These are phyloP conservation scores for Neoarthrinium moseri DNA, from an alignment of 2,329 filamentous ascomycete species.

Conservation along the genomic window DNA sequence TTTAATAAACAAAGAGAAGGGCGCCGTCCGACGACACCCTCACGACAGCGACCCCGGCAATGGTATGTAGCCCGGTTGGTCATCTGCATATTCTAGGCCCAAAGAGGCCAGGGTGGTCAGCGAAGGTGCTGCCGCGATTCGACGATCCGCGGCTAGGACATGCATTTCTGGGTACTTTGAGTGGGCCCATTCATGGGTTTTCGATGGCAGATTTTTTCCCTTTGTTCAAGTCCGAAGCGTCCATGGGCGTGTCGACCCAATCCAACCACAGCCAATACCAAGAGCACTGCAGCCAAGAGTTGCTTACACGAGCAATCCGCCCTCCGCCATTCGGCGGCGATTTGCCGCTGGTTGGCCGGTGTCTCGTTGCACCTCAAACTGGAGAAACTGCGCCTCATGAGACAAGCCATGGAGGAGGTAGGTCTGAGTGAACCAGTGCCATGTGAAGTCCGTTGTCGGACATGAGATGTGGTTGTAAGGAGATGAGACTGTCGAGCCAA, in stretches of 20 bases:
- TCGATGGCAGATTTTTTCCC: conserved; percentile 2
- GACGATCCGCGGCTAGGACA: neutral
- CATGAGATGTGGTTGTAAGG: neutral
- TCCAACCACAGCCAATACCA: too few species aligned
- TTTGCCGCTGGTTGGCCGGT: too few species aligned
- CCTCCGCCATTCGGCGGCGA: too few species aligned
- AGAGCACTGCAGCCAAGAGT: too few species aligned
- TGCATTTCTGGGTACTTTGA: neutral
- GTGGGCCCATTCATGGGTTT: neutral
- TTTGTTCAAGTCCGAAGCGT: too few species aligned
- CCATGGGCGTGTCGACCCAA: too few species aligned
- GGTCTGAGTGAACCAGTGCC: neutral
- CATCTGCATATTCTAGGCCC: conserved; percentile 3
- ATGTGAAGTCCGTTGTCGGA: conserved; percentile 4
- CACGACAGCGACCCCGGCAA: neutral
- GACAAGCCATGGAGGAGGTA: neutral
- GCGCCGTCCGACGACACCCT: neutral
- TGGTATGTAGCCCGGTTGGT: neutral
- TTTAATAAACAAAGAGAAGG: conserved; percentile 1
- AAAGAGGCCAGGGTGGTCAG: neutral
- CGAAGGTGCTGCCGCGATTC: neutral
- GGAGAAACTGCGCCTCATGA: neutral
- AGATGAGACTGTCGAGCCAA: neutral
- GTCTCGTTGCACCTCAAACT: too few species aligned
- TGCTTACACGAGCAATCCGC: too few species aligned